A percentile compares a stretch with the other conserved stretches of the same genome.
These are phyloP conservation scores for Ganoderma multipileum DNA, from an alignment of 1,284 basidiomycete species.

Conservation along the genomic window DNA sequence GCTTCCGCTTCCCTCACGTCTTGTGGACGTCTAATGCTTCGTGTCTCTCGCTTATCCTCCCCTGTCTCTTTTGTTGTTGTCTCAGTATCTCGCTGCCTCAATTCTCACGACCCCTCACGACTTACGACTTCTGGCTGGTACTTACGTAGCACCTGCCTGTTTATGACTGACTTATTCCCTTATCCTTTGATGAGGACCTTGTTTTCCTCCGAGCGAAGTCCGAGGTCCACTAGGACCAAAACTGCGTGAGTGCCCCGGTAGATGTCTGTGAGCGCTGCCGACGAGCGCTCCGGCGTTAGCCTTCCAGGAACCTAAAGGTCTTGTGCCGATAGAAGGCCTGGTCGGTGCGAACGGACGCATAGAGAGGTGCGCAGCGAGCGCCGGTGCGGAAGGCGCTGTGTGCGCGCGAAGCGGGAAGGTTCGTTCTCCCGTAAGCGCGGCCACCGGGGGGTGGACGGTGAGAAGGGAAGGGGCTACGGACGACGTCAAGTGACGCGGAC, in stretches of 20 bases:
- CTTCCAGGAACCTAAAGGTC: constrained; percentile 4
- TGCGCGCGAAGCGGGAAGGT: constrained; percentile 17
- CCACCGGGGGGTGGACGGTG: constrained; percentile 12
- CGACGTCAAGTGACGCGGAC: constrained; percentile 37
- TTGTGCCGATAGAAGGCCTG: constrained; percentile 16
- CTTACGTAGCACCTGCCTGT: constrained; percentile 29
- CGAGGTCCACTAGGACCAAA: neutral
- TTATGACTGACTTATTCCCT: constrained; percentile 38
- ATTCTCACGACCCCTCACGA: constrained; percentile 37
- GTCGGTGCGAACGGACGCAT: constrained; percentile 7
- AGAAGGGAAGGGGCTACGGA: constrained; percentile 7
- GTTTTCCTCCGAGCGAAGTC: constrained; percentile 7
- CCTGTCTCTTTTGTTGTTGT: constrained; percentile 25
- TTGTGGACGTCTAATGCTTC: constrained; percentile 22
- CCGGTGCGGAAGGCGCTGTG: constrained; percentile 8
- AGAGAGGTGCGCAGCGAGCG: constrained; percentile 15
- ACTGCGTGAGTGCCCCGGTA: constrained; percentile 5
- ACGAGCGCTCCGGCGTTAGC: neutral
- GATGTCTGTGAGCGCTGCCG: constrained; percentile 2
- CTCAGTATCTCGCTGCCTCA: constrained; percentile 25
- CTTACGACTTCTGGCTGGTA: constrained; percentile 29
- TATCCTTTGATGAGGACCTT: constrained; percentile 27
- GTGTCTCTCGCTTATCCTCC: constrained; percentile 24
- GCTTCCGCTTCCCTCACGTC: constrained; percentile 26
- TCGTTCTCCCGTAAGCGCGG: constrained; percentile 22